Conservation (phyloP, 2,329 filamentous ascomycete genomes). For the Helicocarpus griseus region DNA sequence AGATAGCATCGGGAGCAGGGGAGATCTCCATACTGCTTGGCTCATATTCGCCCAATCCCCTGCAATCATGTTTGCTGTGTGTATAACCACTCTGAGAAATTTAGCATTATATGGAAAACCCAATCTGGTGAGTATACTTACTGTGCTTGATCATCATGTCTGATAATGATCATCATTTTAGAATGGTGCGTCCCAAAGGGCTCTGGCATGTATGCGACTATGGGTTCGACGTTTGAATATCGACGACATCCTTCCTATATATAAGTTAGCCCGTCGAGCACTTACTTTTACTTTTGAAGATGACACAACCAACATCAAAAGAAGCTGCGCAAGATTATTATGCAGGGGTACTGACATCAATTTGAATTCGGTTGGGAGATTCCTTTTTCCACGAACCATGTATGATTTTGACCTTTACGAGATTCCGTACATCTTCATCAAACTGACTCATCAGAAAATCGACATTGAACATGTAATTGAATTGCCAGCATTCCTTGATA, state of each 20-base stretch:
- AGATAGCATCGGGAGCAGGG: conserved; percentile 48
- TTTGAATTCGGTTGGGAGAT: conserved; percentile 45
- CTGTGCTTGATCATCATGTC: conserved; percentile 66
- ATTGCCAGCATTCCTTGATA: conserved; percentile 54
- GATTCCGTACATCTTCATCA: conserved; percentile 44
- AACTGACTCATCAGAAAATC: conserved; percentile 53
- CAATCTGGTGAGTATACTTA: conserved; percentile 17
- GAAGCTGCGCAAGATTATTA: neutral
- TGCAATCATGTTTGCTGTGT: conserved; percentile 85
- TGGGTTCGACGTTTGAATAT: conserved; percentile 59
- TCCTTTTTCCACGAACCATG: conserved; percentile 62
- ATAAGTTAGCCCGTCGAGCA: neutral
- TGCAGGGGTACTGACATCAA: conserved; percentile 42
- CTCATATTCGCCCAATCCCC: conserved; percentile 84
- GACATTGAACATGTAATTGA: conserved; percentile 48
- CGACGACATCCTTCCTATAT: conserved; percentile 50
- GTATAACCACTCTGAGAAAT: conserved; percentile 54
- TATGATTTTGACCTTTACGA: conserved; percentile 49
- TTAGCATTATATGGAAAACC: conserved; percentile 4
- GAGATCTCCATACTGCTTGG: conserved; percentile 72
- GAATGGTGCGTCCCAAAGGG: conserved; percentile 78
- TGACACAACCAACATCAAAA: neutral
- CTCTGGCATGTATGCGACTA: conserved; percentile 70
- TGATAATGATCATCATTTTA: conserved; percentile 78
- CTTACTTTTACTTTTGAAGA: neutral